These are phyloP conservation scores for Ramularia endophylla DNA, from an alignment of 2,329 filamentous ascomycete genomes.

Conservation along the genomic window DNA sequence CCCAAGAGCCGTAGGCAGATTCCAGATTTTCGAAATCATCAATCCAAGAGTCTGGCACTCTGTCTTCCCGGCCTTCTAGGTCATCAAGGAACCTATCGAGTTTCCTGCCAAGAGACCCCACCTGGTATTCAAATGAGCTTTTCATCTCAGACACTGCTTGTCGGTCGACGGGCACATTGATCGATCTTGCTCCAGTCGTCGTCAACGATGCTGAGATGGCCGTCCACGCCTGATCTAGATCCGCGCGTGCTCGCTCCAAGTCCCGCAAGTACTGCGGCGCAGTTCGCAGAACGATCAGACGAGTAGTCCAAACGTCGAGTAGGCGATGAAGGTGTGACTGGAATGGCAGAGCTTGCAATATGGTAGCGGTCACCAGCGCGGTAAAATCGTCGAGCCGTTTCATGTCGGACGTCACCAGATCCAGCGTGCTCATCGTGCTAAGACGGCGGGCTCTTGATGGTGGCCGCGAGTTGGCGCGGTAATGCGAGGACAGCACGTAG, in stretches of 20 bases:
- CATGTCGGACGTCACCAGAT: slow-evolving; percentile 15
- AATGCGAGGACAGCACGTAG: slow-evolving; percentile 77
- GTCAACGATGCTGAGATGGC: slow-evolving; percentile 41
- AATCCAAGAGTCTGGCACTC: slow-evolving; percentile 79
- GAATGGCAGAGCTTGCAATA: slow-evolving; percentile 80
- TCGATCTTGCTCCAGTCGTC: neutral
- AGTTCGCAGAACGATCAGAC: slow-evolving; percentile 67
- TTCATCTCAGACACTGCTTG: slow-evolving; percentile 34
- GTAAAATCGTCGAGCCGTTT: slow-evolving; percentile 74
- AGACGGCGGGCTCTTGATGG: slow-evolving; percentile 32
- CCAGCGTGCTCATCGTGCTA: slow-evolving; percentile 11
- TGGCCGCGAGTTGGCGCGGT: slow-evolving; percentile 45
- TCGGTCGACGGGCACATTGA: slow-evolving; percentile 9
- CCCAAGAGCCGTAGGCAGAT: slow-evolving; percentile 72
- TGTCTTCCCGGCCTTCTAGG: slow-evolving; percentile 77
- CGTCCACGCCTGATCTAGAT: slow-evolving; percentile 62
- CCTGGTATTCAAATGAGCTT: slow-evolving; percentile 59
- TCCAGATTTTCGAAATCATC: slow-evolving; percentile 80
- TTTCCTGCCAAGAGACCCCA: slow-evolving; percentile 62
- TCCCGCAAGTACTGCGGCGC: slow-evolving; percentile 63
- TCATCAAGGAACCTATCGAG: slow-evolving; percentile 83
- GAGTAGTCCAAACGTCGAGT: slow-evolving; percentile 71
- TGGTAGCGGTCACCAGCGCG: slow-evolving; percentile 82
- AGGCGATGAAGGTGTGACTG: slow-evolving; percentile 66
- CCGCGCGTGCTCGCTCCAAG: slow-evolving; percentile 58